phyloP scores from a whole-genome alignment of 2,329 filamentous ascomycete genomes.

The Calonectria ilicicola region DNA sequence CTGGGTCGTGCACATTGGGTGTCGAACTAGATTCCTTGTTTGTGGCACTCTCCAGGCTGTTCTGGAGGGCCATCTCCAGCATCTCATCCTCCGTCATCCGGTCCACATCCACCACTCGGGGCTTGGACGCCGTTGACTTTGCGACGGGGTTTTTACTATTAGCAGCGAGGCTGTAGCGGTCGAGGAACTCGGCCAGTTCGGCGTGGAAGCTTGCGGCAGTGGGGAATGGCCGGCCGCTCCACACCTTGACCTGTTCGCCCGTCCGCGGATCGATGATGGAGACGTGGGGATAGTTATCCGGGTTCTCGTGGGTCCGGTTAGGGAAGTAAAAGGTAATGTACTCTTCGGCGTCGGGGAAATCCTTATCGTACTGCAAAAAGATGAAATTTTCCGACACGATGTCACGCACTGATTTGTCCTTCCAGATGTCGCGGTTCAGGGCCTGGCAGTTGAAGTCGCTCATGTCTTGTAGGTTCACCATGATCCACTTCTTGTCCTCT shows the following conservation, averaged over 20 bases:
- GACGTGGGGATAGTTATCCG: constrained; percentile 95
- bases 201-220: constrained; percentile 85
- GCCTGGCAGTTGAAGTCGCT: constrained; percentile 95
- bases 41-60: constrained; percentile 75
- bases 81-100: constrained; percentile 98
- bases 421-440: constrained; percentile 96
- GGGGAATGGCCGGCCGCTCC: constrained; percentile 87
- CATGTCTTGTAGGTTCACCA: constrained; percentile 95
- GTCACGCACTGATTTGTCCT: constrained; percentile 82
- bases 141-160: constrained; percentile 95
- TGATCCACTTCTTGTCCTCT: constrained; percentile 90
- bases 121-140: constrained; percentile 70
- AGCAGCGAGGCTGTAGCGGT: constrained; percentile 89
- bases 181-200: constrained; percentile 95
- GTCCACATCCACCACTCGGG: constrained; percentile 79
- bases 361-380: constrained; percentile 94
- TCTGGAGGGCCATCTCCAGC: constrained; percentile 92
- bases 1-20: constrained; percentile 80
- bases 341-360: constrained; percentile 80
- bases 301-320: constrained; percentile 76
- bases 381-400: constrained; percentile 92
- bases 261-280: constrained; percentile 96
- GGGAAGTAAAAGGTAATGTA: constrained; percentile 93
- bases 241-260: constrained; percentile 96
- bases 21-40: constrained; percentile 51